A percentile compares a stretch with the other conserved stretches of the same genome.
phyloP scores from a whole-genome alignment of 768 basidiomycete species.

The Hebeloma cylindrosporum region DNA sequence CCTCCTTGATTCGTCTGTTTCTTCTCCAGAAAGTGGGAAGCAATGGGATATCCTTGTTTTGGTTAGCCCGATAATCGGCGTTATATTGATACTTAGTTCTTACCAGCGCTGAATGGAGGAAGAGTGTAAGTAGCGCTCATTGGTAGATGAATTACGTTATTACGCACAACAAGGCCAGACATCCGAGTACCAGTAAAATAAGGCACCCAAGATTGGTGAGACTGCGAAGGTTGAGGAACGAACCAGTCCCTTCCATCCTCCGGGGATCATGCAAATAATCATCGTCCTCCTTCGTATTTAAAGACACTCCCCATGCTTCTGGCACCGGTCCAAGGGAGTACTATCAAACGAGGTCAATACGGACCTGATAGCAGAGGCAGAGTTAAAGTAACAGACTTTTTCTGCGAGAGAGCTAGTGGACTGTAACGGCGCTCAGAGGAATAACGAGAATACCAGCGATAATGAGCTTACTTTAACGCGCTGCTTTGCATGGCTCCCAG shows the following conservation, averaged over 20 bases:
- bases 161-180: constrained; percentile 59
- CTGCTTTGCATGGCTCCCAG: too few relatives aligned
- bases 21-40: constrained; percentile 43
- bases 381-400: constrained; percentile 20
- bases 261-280: constrained; percentile 64
- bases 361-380: neutral
- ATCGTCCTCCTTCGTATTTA: constrained; percentile 54
- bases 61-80: neutral
- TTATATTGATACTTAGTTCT: constrained; percentile 6
- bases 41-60: constrained; percentile 47
- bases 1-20: constrained; percentile 46
- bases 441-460: too few relatives aligned
- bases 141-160: neutral
- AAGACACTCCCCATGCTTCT: constrained; percentile 47
- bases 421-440: too few relatives aligned
- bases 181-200: constrained; percentile 47
- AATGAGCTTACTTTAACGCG: too few relatives aligned
- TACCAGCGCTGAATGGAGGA: constrained; percentile 37
- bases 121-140: neutral
- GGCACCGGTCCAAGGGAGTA: constrained; percentile 45
- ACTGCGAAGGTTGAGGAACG: constrained; percentile 61
- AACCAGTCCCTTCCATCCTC: constrained; percentile 35
- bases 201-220: constrained; percentile 69
- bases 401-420: constrained; percentile 26
- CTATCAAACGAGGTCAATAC: constrained; percentile 21